phyloP scores from a whole-genome alignment of 208 protist genomes.

The Leishmania amazonensis region DNA sequence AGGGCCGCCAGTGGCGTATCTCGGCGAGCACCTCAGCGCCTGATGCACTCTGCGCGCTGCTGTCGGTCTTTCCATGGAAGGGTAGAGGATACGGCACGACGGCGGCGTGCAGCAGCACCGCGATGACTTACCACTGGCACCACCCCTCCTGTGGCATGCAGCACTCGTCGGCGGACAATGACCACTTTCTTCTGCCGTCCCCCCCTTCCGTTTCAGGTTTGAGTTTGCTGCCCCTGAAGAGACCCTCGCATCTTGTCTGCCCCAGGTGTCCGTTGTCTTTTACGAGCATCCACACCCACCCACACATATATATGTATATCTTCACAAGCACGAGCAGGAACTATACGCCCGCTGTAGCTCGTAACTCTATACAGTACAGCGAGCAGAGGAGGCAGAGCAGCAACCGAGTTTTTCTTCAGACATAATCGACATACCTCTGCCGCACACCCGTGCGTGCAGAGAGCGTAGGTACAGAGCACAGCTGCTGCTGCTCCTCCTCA shows the following conservation, averaged over 20 bases:
- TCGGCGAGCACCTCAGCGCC: conserved; percentile 35
- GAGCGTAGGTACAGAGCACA: background rate
- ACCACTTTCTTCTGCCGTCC: background rate
- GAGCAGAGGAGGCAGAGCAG: background rate
- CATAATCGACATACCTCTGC: too few species aligned
- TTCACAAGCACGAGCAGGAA: background rate
- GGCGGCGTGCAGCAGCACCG: background rate
- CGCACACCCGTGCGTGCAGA: background rate
- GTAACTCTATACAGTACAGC: background rate
- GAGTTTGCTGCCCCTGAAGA: background rate
- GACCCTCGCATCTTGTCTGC: background rate
- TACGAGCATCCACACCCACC: background rate
- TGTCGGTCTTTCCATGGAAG: background rate
- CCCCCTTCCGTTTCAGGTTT: background rate
- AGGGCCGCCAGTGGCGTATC: conserved; percentile 4
- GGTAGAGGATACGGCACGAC: background rate
- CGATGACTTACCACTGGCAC: background rate
- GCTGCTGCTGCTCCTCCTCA: background rate
- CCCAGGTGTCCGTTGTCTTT: background rate
- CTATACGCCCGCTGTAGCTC: too few species aligned
- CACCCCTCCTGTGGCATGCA: background rate
- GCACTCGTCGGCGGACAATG: background rate
- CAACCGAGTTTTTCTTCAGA: background rate
- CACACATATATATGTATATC: background rate
- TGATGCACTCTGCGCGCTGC: background rate